phyloP scores from a whole-genome alignment of 441 rosid species.

The Capsella rubella region DNA sequence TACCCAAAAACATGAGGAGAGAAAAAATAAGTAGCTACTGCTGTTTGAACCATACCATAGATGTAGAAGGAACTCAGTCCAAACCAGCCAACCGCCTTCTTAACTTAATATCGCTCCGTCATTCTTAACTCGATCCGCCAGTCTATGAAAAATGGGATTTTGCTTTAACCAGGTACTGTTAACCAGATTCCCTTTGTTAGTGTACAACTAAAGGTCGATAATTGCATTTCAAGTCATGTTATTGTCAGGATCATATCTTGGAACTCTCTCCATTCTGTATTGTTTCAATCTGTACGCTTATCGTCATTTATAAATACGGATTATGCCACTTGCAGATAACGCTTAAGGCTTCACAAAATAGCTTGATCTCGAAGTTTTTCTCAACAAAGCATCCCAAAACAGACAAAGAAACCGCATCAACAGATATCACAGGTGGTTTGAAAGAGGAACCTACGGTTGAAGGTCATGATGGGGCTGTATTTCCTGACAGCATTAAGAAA shows the following conservation, averaged over 20 bases:
- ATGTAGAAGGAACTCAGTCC: no score
- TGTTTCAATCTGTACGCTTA: neutral
- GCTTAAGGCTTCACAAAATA: conserved; percentile 58
- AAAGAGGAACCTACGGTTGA: conserved; percentile 49
- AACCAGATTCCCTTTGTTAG: conserved; percentile 18
- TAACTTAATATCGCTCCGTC: no score
- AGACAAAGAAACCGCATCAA: conserved; percentile 49
- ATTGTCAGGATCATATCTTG: neutral
- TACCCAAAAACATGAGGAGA: no score
- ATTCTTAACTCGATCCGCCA: no score
- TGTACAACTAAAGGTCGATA: conserved; percentile 8
- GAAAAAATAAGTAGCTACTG: no score
- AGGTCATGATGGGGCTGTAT: conserved; percentile 28
- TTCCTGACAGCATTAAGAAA: conserved; percentile 22
- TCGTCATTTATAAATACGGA: conserved; percentile 2
- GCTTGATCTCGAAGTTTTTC: conserved; percentile 76
- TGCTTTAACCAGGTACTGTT: conserved; percentile 53
- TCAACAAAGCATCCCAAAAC: conserved; percentile 52
- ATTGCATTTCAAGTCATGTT: neutral
- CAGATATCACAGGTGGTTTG: conserved; percentile 15
- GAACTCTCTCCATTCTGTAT: neutral
- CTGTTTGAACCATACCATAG: no score
- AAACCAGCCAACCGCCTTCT: no score
- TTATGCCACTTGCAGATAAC: conserved; percentile 55
- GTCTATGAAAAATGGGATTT: no score